phyloP scores from a whole-genome alignment of 2,329 filamentous ascomycete species.

The Fusarium newnesense region DNA sequence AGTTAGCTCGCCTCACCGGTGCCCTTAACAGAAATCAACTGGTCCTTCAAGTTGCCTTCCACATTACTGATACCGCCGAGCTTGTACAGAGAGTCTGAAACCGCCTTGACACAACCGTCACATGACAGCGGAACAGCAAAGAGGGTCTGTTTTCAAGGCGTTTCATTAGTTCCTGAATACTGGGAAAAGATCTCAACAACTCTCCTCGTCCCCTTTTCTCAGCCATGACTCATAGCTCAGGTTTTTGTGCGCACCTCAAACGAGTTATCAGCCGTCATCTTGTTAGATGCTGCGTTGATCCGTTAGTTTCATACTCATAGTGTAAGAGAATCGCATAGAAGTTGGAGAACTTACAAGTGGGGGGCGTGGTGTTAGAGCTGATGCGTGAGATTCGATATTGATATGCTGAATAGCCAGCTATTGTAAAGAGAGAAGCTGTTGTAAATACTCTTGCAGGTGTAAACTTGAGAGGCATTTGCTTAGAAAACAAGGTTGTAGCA shows the following conservation, averaged over 20 bases:
- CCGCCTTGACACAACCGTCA: constrained; percentile 86
- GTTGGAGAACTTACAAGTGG: constrained; percentile 37
- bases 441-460: constrained; percentile 43
- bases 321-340: constrained; percentile 40
- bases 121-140: constrained; percentile 96
- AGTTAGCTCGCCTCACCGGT: constrained; percentile 65
- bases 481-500: constrained; percentile 23
- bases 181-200: constrained; percentile 17
- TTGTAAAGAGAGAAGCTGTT: constrained; percentile 43
- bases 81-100: constrained; percentile 81
- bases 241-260: constrained; percentile 56
- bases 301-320: constrained; percentile 37
- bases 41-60: constrained; percentile 82
- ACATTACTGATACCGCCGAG: constrained; percentile 85
- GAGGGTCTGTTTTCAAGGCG: constrained; percentile 72
- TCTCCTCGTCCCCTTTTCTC: constrained; percentile 41
- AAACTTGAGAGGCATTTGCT: constrained; percentile 44
- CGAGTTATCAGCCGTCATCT: constrained; percentile 57
- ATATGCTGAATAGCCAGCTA: constrained; percentile 46
- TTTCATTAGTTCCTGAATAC: constrained; percentile 50
- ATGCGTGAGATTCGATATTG: constrained; percentile 40
- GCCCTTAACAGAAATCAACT: constrained; percentile 86
- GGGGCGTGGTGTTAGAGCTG: constrained; percentile 34
- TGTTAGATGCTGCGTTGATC: constrained; percentile 39
- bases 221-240: constrained; percentile 35